Conservation (phyloP, 2,329 filamentous ascomycete genomes). For the Bipolaris cookei region DNA sequence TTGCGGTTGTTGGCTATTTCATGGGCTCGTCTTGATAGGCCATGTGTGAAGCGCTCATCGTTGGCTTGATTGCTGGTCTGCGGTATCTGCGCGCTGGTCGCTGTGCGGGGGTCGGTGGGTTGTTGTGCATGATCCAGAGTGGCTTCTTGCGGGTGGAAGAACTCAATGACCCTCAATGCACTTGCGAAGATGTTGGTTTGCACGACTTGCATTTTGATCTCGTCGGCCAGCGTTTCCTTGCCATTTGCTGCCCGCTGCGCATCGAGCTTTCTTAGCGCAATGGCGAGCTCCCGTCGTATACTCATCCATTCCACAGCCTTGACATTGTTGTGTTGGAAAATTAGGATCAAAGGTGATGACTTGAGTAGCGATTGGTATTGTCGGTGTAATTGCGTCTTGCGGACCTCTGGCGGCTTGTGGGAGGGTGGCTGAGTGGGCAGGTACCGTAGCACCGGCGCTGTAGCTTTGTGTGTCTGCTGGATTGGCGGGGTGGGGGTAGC, state of each 20-base stretch:
- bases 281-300: conserved; percentile 71
- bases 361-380: conserved; percentile 88
- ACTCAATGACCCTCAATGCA: conserved; percentile 85
- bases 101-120: conserved; percentile 41
- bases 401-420: conserved; percentile 81
- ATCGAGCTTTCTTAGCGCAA: conserved; percentile 69
- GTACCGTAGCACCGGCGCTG: conserved; percentile 57
- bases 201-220: conserved; percentile 79
- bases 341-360: conserved; percentile 80
- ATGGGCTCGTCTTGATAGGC: conserved; percentile 64
- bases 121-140: conserved; percentile 30
- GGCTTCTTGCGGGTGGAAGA: conserved; percentile 60
- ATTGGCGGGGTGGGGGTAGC: conserved; percentile 61
- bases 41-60: conserved; percentile 64
- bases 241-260: conserved; percentile 69
- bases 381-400: conserved; percentile 87
- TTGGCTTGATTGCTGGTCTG: conserved; percentile 45
- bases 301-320: conserved; percentile 76
- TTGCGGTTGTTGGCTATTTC: conserved; percentile 58
- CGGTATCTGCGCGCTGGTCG: conserved; percentile 43
- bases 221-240: conserved; percentile 58
- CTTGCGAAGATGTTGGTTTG: conserved; percentile 88
- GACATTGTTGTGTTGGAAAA: conserved; percentile 84
- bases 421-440: conserved; percentile 81
- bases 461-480: conserved; percentile 55